These are phyloP conservation scores for Leccinum broughii DNA, from an alignment of 768 basidiomycete genomes.

Conservation along the genomic window DNA sequence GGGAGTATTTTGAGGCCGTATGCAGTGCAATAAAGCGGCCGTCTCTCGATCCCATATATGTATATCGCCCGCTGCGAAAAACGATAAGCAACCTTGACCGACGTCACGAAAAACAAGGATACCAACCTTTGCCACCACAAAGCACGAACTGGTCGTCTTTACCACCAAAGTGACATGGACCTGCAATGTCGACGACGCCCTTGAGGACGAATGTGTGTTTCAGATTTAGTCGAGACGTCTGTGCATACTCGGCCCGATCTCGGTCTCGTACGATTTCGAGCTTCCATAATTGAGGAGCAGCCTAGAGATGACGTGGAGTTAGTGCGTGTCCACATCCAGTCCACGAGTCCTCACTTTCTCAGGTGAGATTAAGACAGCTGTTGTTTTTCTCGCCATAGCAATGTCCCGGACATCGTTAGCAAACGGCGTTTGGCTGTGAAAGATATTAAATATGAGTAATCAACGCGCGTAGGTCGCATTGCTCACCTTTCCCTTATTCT, in stretches of 20 bases:
- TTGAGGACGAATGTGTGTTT: conserved; percentile 79
- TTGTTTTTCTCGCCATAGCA: conserved; percentile 44
- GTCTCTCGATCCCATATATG: conserved; percentile 88
- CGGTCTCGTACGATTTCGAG: conserved; percentile 61
- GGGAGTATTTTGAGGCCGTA: conserved; percentile 53
- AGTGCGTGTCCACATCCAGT: conserved; percentile 13
- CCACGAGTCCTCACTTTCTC: conserved; percentile 23
- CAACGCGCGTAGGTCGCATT: neutral
- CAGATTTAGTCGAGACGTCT: conserved; percentile 34
- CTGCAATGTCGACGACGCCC: conserved; percentile 68
- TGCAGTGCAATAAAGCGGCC: conserved; percentile 66
- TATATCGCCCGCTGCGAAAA: conserved; percentile 70
- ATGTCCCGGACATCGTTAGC: conserved; percentile 57
- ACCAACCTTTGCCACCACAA: conserved; percentile 71
- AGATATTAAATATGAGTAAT: conserved; percentile 14
- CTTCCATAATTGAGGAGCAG: conserved; percentile 79
- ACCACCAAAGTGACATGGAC: conserved; percentile 82
- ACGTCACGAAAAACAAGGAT: no score
- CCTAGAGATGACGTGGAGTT: conserved; percentile 38
- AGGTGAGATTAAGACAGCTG: conserved; percentile 43
- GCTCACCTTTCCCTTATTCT: conserved; percentile 47
- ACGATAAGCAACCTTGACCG: neutral
- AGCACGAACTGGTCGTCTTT: conserved; percentile 76
- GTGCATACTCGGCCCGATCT: conserved; percentile 37
- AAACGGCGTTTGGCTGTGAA: conserved; percentile 51